phyloP scores from a whole-genome alignment of 2,329 filamentous ascomycete species.

The Chaetomiaceae sp. region DNA sequence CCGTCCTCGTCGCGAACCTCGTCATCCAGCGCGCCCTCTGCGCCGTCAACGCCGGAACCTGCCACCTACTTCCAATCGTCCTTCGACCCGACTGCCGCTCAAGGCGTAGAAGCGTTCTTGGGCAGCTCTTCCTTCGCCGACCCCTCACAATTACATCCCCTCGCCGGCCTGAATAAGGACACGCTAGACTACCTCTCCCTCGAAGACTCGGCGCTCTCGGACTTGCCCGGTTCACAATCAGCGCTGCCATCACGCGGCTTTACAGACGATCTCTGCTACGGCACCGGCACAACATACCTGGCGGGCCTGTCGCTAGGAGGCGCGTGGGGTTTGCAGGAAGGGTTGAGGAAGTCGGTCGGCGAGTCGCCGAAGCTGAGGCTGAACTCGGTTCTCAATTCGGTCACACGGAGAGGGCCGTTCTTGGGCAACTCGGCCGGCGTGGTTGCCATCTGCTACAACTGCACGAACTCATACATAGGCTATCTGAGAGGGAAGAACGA shows the following conservation, averaged over 20 bases:
- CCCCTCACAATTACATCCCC: constrained; percentile 82
- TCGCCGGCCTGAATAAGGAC: constrained; percentile 88
- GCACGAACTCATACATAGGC: constrained; percentile 79
- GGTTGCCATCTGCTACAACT: constrained; percentile 94
- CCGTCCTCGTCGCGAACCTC: constrained; percentile 40
- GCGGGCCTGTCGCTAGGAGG: constrained; percentile 82
- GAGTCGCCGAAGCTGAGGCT: constrained; percentile 85
- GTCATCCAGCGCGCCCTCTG: constrained; percentile 41
- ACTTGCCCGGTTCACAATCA: constrained; percentile 80
- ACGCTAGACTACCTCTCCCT: constrained; percentile 92
- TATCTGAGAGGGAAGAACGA: constrained; percentile 82
- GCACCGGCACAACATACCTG: constrained; percentile 90
- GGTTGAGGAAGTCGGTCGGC: constrained; percentile 69
- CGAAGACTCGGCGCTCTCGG: constrained; percentile 84
- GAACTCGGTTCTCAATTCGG: constrained; percentile 90
- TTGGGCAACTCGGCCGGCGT: constrained; percentile 94
- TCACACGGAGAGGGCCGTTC: constrained; percentile 90
- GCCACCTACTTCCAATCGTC: constrained; percentile 39
- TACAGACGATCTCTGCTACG: constrained; percentile 97
- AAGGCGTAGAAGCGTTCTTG: constrained; percentile 85
- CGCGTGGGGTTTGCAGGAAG: constrained; percentile 88
- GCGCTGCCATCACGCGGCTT: constrained; percentile 92
- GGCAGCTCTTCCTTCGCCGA: constrained; percentile 73
- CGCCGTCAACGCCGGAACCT: constrained; percentile 43
- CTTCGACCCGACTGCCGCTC: constrained; percentile 68